Evolutionary conservation across 768 basidiomycete species (phyloP), one percentile per base, ranked within the genome.

Genomic region (Phaffia australis): DNA sequence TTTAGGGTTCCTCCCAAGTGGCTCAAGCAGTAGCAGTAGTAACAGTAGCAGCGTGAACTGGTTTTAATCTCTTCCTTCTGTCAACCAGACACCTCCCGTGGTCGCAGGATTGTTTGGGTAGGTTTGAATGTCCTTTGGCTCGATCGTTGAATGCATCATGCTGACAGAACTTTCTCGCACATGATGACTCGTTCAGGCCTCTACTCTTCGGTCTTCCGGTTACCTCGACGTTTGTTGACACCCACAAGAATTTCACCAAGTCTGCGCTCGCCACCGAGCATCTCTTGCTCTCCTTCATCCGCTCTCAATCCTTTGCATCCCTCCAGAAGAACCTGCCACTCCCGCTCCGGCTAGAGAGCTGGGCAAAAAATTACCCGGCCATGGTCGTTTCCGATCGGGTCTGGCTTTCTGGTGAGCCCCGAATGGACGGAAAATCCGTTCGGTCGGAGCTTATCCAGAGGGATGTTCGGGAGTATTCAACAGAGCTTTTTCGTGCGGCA

Each of bases 241-340:
- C 83, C 9, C 88, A 88, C 73, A 73, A 79, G 25, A 79, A 81
- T 70, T 98, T 90, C 74, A 83, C 94, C 42, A 85, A 87, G 55
- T 81, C 88, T 19, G 85, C 86, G 4, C 84, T 85, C 47, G 94
- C 93, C 1, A 88, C 87, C 71, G 94, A 99, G 74, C 94, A 99
- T 71, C 79, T 99, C 58, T 79, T 97, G n/a, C 82, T 98, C 16
- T 82, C 89, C 0, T 94, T 87, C 75, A 86, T 98, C 66, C 84
- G 93, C 35, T 87, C 85, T 80, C 85, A 89, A 71, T 84, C 87
- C 66, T 79, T 82, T 5, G 69, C 74, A 6, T 69, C 73, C 64
- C 56, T 70, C 72, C 48, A 68, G 69, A 57, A 50, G 65, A 27
- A 70, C 27, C 27, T 77, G 3, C 50, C 65, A 63, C 73, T 72